Conservation (phyloP, 495 filamentous ascomycete genomes). For the Podospora appendiculata region DNA sequence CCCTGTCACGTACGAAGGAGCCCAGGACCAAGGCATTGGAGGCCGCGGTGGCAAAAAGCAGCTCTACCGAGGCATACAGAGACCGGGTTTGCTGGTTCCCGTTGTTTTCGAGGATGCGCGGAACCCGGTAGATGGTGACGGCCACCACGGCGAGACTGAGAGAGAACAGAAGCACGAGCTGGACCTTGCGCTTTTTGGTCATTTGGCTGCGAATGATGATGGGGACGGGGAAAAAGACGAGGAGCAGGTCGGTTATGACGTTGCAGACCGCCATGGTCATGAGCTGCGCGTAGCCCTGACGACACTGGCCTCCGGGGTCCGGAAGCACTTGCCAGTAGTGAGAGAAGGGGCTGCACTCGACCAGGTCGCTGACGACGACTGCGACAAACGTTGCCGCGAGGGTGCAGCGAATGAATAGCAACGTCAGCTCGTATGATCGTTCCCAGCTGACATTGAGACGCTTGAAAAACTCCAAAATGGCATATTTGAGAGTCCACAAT, state of each 20-base stretch:
- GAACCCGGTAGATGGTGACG: slow-evolving; percentile 70
- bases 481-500: slow-evolving; percentile 87
- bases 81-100: slow-evolving; percentile 69
- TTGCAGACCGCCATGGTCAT: slow-evolving; percentile 82
- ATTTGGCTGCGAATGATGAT: slow-evolving; percentile 71
- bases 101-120: slow-evolving; percentile 53
- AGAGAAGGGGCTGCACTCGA: slow-evolving; percentile 76
- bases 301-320: slow-evolving; percentile 77
- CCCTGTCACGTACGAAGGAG: slow-evolving; percentile 72
- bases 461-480: slow-evolving; percentile 84
- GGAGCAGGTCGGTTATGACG: slow-evolving; percentile 77
- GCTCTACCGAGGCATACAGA: slow-evolving; percentile 68
- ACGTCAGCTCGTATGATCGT: slow-evolving; percentile 54
- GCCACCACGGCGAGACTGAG: slow-evolving; percentile 70
- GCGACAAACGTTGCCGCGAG: slow-evolving; percentile 69
- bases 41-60: slow-evolving; percentile 67
- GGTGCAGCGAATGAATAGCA: slow-evolving; percentile 65
- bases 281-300: slow-evolving; percentile 76
- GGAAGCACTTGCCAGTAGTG: slow-evolving; percentile 91
- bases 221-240: slow-evolving; percentile 82
- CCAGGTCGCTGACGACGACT: slow-evolving; percentile 70
- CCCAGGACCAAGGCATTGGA: slow-evolving; percentile 74
- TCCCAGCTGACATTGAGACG: slow-evolving; percentile 70
- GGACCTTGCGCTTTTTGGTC: slow-evolving; percentile 52
- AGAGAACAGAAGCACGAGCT: slow-evolving; percentile 68